These are phyloP conservation scores for Ceratocystiopsis minuta DNA, from an alignment of 2,329 filamentous ascomycete species.

Conservation along the genomic window DNA sequence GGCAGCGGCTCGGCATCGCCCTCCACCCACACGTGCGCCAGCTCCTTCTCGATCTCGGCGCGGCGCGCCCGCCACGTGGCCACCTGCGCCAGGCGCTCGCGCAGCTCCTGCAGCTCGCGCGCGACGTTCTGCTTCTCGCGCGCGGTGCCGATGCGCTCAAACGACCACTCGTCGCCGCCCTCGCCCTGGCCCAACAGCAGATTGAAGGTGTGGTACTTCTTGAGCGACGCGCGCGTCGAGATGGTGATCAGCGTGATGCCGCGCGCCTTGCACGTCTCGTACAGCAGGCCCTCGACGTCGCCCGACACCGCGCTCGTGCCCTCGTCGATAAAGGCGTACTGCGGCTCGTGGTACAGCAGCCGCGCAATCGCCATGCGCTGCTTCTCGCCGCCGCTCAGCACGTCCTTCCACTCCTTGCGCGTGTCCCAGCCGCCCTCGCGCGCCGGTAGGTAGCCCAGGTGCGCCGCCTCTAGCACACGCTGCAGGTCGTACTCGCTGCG, in stretches of 20 bases:
- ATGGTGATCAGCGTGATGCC: conserved; percentile 95
- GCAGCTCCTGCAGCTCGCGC: conserved; percentile 71
- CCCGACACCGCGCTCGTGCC: conserved; percentile 86
- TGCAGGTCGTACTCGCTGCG: conserved; percentile 64
- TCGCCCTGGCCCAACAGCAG: conserved; percentile 68
- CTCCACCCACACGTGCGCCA: conserved; percentile 46
- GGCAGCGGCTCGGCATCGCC: conserved; percentile 28
- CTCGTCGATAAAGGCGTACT: conserved; percentile 89
- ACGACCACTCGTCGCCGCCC: conserved; percentile 73
- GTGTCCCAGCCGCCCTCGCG: conserved; percentile 95
- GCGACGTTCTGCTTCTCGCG: conserved; percentile 87
- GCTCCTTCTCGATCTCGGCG: conserved; percentile 66
- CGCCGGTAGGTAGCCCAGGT: conserved; percentile 73
- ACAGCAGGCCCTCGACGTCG: conserved; percentile 85
- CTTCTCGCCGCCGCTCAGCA: conserved; percentile 93
- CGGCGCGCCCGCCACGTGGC: conserved; percentile 66
- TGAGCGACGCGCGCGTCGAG: conserved; percentile 81
- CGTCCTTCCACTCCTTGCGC: conserved; percentile 95
- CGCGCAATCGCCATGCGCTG: conserved; percentile 85
- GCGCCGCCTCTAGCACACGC: conserved; percentile 62
- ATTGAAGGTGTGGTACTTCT: conserved; percentile 89
- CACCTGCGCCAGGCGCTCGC: conserved; percentile 62
- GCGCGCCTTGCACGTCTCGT: conserved; percentile 80
- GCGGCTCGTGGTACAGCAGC: conserved; percentile 82
- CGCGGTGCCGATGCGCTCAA: conserved; percentile 84